Conservation (phyloP, 108 stramenopile species). For the Cafeteria roenbergensis region DNA sequence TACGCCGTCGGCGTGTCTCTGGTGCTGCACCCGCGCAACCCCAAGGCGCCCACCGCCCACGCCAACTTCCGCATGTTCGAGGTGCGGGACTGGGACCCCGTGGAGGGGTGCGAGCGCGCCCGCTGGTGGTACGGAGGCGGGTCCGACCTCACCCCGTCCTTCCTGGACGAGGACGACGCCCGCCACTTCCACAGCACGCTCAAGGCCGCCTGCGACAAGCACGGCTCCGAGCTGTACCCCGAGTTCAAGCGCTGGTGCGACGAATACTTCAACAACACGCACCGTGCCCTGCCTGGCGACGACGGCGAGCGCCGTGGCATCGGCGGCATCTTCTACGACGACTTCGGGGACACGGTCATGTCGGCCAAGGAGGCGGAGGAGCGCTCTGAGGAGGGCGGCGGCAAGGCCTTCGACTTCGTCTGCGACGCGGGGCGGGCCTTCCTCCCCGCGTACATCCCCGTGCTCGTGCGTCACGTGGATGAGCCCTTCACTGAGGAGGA, state of each 20-base stretch:
- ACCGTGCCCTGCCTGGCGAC: no score
- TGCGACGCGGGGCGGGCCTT: conserved; percentile 70
- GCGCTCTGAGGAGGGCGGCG: conserved; percentile 16
- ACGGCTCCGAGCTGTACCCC: conserved; percentile 82
- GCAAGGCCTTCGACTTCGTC: conserved; percentile 54
- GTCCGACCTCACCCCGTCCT: conserved; percentile 94
- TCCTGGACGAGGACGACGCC: conserved; percentile 86
- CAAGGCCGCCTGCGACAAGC: conserved; percentile 92
- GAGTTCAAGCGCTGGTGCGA: conserved; percentile 97
- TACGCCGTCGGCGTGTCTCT: conserved; percentile 84
- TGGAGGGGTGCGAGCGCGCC: background rate
- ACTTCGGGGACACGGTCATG: conserved; percentile 62
- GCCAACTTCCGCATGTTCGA: conserved; percentile 99
- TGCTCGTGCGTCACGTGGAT: conserved; percentile 71
- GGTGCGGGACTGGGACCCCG: conserved; percentile 9
- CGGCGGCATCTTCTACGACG: conserved; percentile 97
- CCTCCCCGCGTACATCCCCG: conserved; percentile 75
- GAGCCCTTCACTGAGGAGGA: conserved; percentile 69
- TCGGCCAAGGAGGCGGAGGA: conserved; percentile 55
- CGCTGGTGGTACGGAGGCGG: conserved; percentile 98
- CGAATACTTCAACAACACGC: conserved; percentile 79
- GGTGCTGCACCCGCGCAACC: conserved; percentile 97
- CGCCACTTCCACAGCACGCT: conserved; percentile 92
- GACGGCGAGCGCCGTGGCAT: conserved; percentile 91
- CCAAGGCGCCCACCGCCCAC: conserved; percentile 88